Base-by-base conservation (phyloP, 2,329 filamentous ascomycete genomes). In the Colletotrichum lindemuthianum region DNA sequence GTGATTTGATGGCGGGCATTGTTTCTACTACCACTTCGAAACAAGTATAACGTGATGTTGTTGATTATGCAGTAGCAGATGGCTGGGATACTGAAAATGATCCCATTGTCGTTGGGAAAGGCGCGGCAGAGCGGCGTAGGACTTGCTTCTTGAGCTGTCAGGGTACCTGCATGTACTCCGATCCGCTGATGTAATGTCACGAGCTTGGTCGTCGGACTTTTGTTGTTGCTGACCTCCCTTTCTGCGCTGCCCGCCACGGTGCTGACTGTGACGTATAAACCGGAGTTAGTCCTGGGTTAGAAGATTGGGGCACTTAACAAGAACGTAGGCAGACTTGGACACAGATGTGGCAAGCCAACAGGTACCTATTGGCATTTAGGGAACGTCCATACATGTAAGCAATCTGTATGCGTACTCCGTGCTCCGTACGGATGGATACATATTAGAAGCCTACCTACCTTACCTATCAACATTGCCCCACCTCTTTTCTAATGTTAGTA, bases 1-100 rank as follows among this genome's bases (percentile, higher is more conserved):
- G 79, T 37, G 84, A 83, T 66, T 84, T 82, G 68, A 79, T 34
- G 36, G 44, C 54, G 15, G 55, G 41, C 66, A 68, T 68, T n/a
- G 16, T 57, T 36, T 3, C 8, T 10, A 12, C 49, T 48, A 44
- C 41, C 16, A 56, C 41, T 13, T 16, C 15, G 53, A 12, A 43
- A 33, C 10, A 36, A 49, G 40, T 43, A 66, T 13, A 34, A 40
- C 44, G 40, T 36, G 33, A 39, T 64, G 39, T 10, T 7, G 8
- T n/a, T 16, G 36, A n/a, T 48, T 1, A 10, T 47, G 39, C 33
- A 50, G 36, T 12, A 11, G 11, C 4, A 13, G 34, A 6, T 61
- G 32, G 36, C 44, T n/a, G 8, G 40, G 33, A 39, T 39, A 9
- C 16, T 34, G 36, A 39, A 39, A 43, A 53, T 36, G 52, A 34